These are phyloP conservation scores for Pichia kudriavzevii DNA, from an alignment of 1,139 yeast species.

Conservation along the genomic window DNA sequence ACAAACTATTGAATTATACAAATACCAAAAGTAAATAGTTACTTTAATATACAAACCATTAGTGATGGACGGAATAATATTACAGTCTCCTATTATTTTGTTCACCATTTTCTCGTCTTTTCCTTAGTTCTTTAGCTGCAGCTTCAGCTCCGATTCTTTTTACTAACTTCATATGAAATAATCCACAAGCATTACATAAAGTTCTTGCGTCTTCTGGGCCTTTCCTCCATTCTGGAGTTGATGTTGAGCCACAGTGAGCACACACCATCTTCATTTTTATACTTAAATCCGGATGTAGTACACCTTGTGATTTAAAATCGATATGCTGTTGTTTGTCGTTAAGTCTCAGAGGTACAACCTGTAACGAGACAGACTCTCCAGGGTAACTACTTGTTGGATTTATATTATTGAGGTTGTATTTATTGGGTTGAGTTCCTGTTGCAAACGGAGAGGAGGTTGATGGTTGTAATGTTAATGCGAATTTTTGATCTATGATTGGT, in stretches of 20 bases:
- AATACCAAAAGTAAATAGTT: too few species aligned
- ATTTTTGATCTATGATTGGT: too few species aligned
- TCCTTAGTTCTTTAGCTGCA: constrained; percentile 24
- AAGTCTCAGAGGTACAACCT: constrained; percentile 26
- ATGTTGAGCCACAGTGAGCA: constrained; percentile 59
- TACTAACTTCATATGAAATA: constrained; percentile 63
- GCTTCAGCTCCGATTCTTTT: constrained; percentile 44
- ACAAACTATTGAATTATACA: too few species aligned
- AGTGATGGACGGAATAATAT: too few species aligned
- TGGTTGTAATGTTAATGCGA: too few species aligned
- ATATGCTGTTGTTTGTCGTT: constrained; percentile 8
- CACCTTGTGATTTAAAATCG: constrained; percentile 24
- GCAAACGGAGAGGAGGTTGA: too few species aligned
- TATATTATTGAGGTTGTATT: constrained; percentile 1
- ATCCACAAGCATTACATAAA: constrained; percentile 75
- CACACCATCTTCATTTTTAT: constrained; percentile 29
- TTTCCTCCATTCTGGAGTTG: constrained; percentile 79
- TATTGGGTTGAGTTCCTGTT: too few species aligned
- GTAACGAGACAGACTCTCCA: constrained; percentile 24
- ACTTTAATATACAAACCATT: too few species aligned
- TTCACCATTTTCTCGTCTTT: constrained; percentile 24
- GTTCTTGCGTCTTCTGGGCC: constrained; percentile 75
- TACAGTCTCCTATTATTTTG: constrained; percentile 23
- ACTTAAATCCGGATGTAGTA: constrained; percentile 27
- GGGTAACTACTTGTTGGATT: constrained; percentile 7